Evolutionary conservation across 805 yeast genomes (phyloP), one percentile per base, ranked within the genome.

Genomic region (Hanseniaspora lindneri): DNA sequence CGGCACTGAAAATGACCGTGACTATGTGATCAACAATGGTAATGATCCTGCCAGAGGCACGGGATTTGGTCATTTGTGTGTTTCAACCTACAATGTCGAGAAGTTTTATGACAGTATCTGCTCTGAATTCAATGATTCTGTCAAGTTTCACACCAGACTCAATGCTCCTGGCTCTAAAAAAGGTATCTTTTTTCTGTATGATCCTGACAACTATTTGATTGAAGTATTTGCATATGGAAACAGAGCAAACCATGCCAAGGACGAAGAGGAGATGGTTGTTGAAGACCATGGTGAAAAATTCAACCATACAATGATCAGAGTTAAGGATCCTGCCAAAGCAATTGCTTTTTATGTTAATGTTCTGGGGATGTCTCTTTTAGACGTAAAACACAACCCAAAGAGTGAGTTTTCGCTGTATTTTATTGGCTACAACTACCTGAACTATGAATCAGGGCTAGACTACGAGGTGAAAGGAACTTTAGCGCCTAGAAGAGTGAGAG

Each of bases 131-230:
- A 13, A 13, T 30, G 77, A 77, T 24, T 30, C 33, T 8, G 5
- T 30, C 6, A 61, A 66, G 44, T 89, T 89, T 70, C 76, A 87
- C 66, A 89, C 89, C 72, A 83, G 71, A 60, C 70, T 88, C 55
- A 65, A 75, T 33, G 97, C 89, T 60, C 97, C 97, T 32, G 78
- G 95, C 65, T 21, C 39, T 5, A 95, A 85, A 67, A 79, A 78
- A 64, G 74, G 86, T 63, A 88, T 92, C 67, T 97, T 97, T 0
- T 92, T 89, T 65, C 94, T 81, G 6, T 73, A 87, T 56, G 98
- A 89, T 60, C 96, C 97, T 4, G 89, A 92, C 66, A 92, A 94
- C 56, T 88, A 92, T 68, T 92, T 97, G 97, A 75, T 89, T 58
- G 98, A 89, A 70, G 67, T 89, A 58, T 75, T 89, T 55, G 77